A percentile compares a stretch with the other conserved stretches of the same genome.
phyloP scores from a whole-genome alignment of 306 rosid genomes.

The Prunus dulcis region DNA sequence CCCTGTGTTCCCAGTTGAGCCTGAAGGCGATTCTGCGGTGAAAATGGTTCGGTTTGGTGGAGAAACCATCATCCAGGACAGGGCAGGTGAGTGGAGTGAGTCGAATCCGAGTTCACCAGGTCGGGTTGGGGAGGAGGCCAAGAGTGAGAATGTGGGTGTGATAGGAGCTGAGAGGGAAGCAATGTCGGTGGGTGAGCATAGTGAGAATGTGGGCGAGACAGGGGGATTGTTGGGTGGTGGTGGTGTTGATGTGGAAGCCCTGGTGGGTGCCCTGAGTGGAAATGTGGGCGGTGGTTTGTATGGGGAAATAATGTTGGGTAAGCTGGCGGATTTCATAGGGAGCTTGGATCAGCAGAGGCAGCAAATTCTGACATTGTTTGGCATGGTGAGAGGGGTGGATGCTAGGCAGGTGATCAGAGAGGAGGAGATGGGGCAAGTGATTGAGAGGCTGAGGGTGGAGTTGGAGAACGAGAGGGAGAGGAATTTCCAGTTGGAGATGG shows the following conservation, averaged over 20 bases:
- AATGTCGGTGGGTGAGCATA: background rate
- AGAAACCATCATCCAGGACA: too few species aligned
- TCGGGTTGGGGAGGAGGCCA: background rate
- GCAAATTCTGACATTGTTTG: conserved; percentile 15
- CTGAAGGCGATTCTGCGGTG: too few species aligned
- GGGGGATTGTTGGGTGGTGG: background rate
- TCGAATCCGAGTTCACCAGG: too few species aligned
- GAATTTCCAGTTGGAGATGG: conserved; percentile 30
- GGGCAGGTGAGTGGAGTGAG: too few species aligned
- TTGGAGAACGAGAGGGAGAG: conserved; percentile 36
- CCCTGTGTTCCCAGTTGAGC: too few species aligned
- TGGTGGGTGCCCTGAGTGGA: background rate
- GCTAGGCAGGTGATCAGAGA: conserved; percentile 20
- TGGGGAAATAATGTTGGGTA: conserved; percentile 15
- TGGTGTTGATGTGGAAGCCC: background rate
- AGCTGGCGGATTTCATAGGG: conserved; percentile 14
- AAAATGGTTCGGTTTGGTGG: too few species aligned
- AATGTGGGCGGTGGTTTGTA: background rate
- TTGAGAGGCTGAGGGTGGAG: conserved; percentile 30
- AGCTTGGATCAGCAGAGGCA: conserved; percentile 33
- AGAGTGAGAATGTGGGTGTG: background rate
- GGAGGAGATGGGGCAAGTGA: conserved; percentile 21
- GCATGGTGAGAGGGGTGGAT: conserved; percentile 13
- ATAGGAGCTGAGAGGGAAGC: background rate
- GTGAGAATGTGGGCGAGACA: background rate